Conservation (phyloP, 2,329 filamentous ascomycete species). For the Aspergillus brunneoviolaceus region DNA sequence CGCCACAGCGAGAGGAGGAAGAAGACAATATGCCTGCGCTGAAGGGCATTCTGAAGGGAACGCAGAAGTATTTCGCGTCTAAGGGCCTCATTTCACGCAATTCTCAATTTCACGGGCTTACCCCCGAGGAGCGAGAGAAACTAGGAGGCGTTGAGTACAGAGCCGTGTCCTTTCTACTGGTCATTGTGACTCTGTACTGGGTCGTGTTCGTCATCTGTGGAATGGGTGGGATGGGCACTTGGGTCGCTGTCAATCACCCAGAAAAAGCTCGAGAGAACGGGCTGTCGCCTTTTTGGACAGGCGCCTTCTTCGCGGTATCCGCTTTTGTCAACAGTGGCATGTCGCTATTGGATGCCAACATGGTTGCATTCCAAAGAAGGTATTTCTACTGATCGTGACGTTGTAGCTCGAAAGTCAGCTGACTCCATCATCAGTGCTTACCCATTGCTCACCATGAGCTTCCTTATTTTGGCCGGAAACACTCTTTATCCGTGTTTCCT, state of each 20-base stretch:
- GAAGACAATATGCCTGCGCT: conserved; percentile 21
- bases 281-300: conserved; percentile 50
- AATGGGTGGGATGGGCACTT: conserved; percentile 48
- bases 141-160: conserved; percentile 47
- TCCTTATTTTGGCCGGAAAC: conserved; percentile 64
- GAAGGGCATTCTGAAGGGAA: conserved; percentile 26
- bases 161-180: conserved; percentile 36
- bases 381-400: conserved; percentile 9
- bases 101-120: conserved; percentile 51
- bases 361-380: conserved; percentile 47
- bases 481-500: conserved; percentile 66
- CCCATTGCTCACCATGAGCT: conserved; percentile 50
- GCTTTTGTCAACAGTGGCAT: conserved; percentile 58
- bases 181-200: conserved; percentile 48
- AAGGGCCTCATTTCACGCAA: conserved; percentile 45
- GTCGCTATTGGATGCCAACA: conserved; percentile 54
- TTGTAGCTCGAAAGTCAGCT: not conserved
- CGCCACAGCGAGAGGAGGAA: conserved; percentile 11
- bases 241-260: conserved; percentile 45
- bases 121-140: conserved; percentile 42
- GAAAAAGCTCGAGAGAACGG: conserved; percentile 46
- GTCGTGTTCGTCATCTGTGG: conserved; percentile 49
- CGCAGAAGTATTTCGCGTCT: conserved; percentile 33
- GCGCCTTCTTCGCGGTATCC: conserved; percentile 53
- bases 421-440: conserved; percentile 32